Percentiles rank a stretch among this genome's conserved stretches.
Evolutionary conservation across 2,329 filamentous ascomycete species (phyloP).

Genomic region (Microcyclospora tardicrescens): DNA sequence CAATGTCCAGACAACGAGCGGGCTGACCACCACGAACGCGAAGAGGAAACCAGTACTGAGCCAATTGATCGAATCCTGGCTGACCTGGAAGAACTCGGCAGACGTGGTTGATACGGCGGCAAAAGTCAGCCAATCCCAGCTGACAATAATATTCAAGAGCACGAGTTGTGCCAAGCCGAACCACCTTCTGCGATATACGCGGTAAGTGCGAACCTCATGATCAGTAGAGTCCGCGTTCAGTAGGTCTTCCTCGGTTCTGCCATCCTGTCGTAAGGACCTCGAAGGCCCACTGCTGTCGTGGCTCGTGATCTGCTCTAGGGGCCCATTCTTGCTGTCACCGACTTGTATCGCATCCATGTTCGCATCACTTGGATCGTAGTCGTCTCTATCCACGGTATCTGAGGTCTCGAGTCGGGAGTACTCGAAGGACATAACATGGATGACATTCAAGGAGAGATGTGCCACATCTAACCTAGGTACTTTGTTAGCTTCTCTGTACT

Average conservation of each 20-base stretch:
- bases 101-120: conserved; percentile 66
- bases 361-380: neutral
- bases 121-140: conserved; percentile 96
- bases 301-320: neutral
- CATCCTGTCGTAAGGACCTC: neutral
- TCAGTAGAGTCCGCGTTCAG: neutral
- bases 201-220: conserved; percentile 13
- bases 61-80: conserved; percentile 78
- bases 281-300: neutral
- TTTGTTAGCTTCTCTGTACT: too few species aligned
- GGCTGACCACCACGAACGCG: conserved; percentile 61
- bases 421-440: conserved; percentile 1
- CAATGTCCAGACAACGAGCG: conserved; percentile 60
- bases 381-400: neutral
- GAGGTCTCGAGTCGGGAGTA: neutral
- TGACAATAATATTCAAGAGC: conserved; percentile 81
- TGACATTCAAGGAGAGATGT: too few species aligned
- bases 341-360: conserved; percentile 1
- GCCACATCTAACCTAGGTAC: too few species aligned
- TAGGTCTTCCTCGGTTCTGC: neutral
- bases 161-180: conserved; percentile 75
- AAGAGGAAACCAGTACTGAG: conserved; percentile 79
- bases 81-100: conserved; percentile 61
- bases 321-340: conserved; percentile 1
- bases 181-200: conserved; percentile 74